Conservation (phyloP, 495 filamentous ascomycete species). For the Penicillium paradoxum region DNA sequence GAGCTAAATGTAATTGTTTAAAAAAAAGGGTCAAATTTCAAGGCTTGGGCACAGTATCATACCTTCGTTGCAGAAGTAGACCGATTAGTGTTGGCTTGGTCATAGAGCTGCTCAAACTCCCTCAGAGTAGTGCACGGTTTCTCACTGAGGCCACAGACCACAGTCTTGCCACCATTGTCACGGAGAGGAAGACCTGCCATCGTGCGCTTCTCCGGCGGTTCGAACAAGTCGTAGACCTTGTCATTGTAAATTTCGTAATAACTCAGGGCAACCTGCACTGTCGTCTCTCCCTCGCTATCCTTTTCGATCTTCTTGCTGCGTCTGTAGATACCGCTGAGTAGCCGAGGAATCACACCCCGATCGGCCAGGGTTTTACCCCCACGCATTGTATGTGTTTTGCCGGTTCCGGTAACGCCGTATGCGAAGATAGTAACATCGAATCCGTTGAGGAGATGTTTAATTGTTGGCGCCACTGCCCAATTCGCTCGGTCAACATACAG, state of each 20-base stretch:
- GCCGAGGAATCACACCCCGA: conserved; percentile 82
- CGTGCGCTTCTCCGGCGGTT: conserved; percentile 84
- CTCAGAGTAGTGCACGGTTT: conserved; percentile 78
- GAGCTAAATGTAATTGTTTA: conserved; percentile 41
- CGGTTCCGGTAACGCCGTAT: conserved; percentile 92
- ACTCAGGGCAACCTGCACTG: conserved; percentile 73
- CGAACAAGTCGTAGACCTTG: conserved; percentile 90
- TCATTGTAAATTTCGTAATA: conserved; percentile 99
- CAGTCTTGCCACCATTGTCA: conserved; percentile 84
- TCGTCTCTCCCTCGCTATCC: conserved; percentile 68
- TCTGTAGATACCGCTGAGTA: conserved; percentile 84
- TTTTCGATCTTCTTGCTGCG: conserved; percentile 81
- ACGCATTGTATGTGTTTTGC: conserved; percentile 98
- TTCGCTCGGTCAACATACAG: conserved; percentile 19
- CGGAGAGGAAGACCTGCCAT: conserved; percentile 78
- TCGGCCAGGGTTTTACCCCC: conserved; percentile 86
- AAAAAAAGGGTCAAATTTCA: not conserved
- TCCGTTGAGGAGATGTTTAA: conserved; percentile 91
- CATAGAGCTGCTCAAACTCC: conserved; percentile 89
- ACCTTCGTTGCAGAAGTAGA: conserved; percentile 89
- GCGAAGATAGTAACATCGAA: conserved; percentile 93
- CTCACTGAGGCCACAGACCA: conserved; percentile 88
- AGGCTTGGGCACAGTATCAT: not conserved
- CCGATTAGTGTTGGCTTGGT: conserved; percentile 89
- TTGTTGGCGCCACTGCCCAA: conserved; percentile 58